Evolutionary conservation across 2,329 filamentous ascomycete genomes (phyloP).

Genomic region (Trichoderma sp.): DNA sequence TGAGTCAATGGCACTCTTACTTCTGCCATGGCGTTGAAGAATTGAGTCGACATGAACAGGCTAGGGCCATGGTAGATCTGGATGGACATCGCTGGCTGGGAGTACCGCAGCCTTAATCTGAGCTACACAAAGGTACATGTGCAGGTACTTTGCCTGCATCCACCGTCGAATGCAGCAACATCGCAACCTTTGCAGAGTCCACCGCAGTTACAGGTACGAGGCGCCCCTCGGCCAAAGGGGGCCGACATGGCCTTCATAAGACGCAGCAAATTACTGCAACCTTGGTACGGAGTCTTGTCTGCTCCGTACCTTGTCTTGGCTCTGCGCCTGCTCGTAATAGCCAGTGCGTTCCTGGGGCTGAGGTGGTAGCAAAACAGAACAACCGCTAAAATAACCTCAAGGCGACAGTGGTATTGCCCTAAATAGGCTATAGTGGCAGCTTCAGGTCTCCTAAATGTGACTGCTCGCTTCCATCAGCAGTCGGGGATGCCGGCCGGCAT

Average conservation of each 20-base stretch:
- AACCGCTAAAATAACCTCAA: not conserved
- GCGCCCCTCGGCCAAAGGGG: not conserved
- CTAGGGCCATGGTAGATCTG: not conserved
- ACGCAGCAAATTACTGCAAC: not conserved
- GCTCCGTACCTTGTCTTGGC: constrained; percentile 12
- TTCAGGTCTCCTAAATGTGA: constrained; percentile 12
- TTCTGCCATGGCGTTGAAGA: not conserved
- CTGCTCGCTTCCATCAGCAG: constrained; percentile 12
- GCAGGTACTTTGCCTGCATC: not conserved
- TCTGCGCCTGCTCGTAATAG: not conserved
- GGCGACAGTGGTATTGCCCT: constrained; percentile 3
- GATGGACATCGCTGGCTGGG: not conserved
- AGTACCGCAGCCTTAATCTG: not conserved
- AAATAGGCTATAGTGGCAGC: constrained; percentile 11
- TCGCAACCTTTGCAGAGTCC: not conserved
- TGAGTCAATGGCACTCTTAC: constrained; percentile 17
- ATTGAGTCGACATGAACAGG: not conserved
- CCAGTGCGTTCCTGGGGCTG: constrained; percentile 1
- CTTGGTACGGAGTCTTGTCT: not conserved
- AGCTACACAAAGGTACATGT: not conserved
- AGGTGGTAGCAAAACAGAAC: not conserved
- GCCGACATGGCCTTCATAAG: not conserved
- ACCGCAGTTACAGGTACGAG: not conserved
- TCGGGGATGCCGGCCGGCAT: constrained; percentile 14
- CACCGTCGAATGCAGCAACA: not conserved